These are phyloP conservation scores for Boechera retrofracta DNA, from an alignment of 345 rosid genomes.

Conservation along the genomic window DNA sequence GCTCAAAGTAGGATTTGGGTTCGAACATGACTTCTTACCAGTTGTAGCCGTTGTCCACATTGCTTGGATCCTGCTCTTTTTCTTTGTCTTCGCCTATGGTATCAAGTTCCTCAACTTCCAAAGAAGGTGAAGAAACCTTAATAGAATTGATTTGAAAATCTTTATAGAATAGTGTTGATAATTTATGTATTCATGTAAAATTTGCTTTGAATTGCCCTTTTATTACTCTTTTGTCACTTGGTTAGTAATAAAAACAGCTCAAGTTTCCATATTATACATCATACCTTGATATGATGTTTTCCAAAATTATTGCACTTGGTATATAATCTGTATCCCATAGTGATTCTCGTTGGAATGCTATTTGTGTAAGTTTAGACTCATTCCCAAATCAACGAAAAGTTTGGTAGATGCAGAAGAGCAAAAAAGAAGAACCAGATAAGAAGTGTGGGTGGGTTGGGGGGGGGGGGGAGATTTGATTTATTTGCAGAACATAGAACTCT, in stretches of 20 bases:
- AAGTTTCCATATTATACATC: not conserved
- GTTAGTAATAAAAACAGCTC: slow-evolving; percentile 3
- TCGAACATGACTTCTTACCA: slow-evolving; percentile 61
- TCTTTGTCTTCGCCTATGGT: slow-evolving; percentile 55
- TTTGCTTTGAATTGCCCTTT: not conserved
- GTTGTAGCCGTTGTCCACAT: slow-evolving; percentile 60
- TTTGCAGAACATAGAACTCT: slow-evolving; percentile 22
- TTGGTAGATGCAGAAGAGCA: too few species aligned
- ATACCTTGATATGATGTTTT: not conserved
- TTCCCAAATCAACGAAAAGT: not conserved
- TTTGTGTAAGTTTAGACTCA: slow-evolving; percentile 20
- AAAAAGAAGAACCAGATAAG: too few species aligned
- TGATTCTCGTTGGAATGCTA: not conserved
- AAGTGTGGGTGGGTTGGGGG: too few species aligned
- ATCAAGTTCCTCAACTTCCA: slow-evolving; percentile 69
- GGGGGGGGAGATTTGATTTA: not conserved
- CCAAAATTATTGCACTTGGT: not conserved
- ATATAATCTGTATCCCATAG: not conserved
- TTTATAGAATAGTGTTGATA: not conserved
- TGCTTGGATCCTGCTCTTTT: slow-evolving; percentile 54
- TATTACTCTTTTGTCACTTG: slow-evolving; percentile 20
- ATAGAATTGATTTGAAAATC: not conserved
- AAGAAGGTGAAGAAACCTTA: slow-evolving; percentile 47
- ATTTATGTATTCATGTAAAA: slow-evolving; percentile 13
- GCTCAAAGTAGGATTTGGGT: slow-evolving; percentile 56